Conservation (phyloP, 139 green algal genomes). For the Yamagishiella unicocca region DNA sequence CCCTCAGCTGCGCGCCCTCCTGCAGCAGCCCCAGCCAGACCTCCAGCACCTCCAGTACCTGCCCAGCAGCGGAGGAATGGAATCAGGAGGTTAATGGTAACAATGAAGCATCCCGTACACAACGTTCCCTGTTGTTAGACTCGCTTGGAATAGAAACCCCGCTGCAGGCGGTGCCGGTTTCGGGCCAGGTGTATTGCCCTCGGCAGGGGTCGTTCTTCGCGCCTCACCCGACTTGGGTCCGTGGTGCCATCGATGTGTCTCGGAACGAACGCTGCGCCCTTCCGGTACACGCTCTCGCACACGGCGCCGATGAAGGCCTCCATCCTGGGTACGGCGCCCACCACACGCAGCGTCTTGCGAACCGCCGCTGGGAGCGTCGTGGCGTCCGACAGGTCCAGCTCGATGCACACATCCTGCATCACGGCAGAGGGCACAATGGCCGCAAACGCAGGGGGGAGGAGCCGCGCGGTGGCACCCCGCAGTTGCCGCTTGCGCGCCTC, state of each 20-base stretch:
- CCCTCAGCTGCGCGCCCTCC: conserved; percentile 28
- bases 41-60: conserved; percentile 56
- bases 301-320: conserved; percentile 67
- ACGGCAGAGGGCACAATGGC: not conserved
- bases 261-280: conserved; percentile 60
- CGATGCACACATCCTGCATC: conserved; percentile 80
- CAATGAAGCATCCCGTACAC: too few relatives aligned
- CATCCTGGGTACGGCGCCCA: conserved; percentile 59
- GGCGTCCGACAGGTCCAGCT: conserved; percentile 77
- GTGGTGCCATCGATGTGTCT: conserved; percentile 40
- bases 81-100: not conserved
- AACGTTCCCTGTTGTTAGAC: too few relatives aligned
- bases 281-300: conserved; percentile 59
- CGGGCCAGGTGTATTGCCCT: too few relatives aligned
- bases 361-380: conserved; percentile 61
- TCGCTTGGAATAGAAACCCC: too few relatives aligned
- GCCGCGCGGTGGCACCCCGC: not conserved
- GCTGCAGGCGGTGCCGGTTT: too few relatives aligned
- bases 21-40: conserved; percentile 56
- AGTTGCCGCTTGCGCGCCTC: not conserved
- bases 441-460: not conserved
- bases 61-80: conserved; percentile 8
- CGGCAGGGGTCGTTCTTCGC: too few relatives aligned
- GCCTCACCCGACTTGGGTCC: conserved; percentile 30
- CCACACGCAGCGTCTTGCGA: conserved; percentile 52